A percentile compares a stretch with the other conserved stretches of the same genome.
Conservation (phyloP, 371 early-diverging fungal genomes). For the Mortierella sp. region DNA sequence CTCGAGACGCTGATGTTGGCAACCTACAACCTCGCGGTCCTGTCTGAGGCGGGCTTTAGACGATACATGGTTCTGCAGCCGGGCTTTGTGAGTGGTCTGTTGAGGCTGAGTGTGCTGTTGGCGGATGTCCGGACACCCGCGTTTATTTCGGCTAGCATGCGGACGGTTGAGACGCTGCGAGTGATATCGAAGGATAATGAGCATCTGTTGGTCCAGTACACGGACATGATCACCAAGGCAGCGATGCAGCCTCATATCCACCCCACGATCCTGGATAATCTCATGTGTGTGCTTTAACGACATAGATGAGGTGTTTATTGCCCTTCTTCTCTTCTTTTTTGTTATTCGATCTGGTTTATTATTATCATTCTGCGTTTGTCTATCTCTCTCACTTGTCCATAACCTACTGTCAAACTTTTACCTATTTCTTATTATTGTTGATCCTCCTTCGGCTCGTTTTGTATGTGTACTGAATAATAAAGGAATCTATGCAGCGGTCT, state of each 20-base stretch:
- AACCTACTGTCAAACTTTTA: too few relatives aligned
- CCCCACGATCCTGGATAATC: slow-evolving; percentile 40
- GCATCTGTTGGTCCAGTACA: slow-evolving; percentile 48
- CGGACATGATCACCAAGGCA: slow-evolving; percentile 51
- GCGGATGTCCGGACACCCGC: slow-evolving; percentile 61
- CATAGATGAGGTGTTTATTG: too few relatives aligned
- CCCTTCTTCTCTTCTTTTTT: slow-evolving; percentile 5
- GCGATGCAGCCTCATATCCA: slow-evolving; percentile 51
- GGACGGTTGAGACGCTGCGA: slow-evolving; percentile 48
- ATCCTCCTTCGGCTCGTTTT: too few relatives aligned
- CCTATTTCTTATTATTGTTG: too few relatives aligned
- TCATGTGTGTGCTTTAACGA: slow-evolving; percentile 43
- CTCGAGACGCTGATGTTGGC: slow-evolving; percentile 67
- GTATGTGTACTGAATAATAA: too few relatives aligned
- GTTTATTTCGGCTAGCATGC: slow-evolving; percentile 43
- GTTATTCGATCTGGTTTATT: too few relatives aligned
- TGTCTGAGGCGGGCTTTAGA: slow-evolving; percentile 55
- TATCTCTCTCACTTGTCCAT: too few relatives aligned
- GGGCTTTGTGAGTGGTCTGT: slow-evolving; percentile 58
- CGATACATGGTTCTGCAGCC: slow-evolving; percentile 55
- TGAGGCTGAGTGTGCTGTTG: slow-evolving; percentile 62
- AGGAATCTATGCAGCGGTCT: too few relatives aligned
- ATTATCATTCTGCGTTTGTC: too few relatives aligned
- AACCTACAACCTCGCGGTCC: slow-evolving; percentile 62
- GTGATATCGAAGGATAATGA: slow-evolving; percentile 52